Evolutionary conservation across 768 basidiomycete species (phyloP), one percentile per base, ranked within the genome.

Genomic region (Kwoniella sp.): DNA sequence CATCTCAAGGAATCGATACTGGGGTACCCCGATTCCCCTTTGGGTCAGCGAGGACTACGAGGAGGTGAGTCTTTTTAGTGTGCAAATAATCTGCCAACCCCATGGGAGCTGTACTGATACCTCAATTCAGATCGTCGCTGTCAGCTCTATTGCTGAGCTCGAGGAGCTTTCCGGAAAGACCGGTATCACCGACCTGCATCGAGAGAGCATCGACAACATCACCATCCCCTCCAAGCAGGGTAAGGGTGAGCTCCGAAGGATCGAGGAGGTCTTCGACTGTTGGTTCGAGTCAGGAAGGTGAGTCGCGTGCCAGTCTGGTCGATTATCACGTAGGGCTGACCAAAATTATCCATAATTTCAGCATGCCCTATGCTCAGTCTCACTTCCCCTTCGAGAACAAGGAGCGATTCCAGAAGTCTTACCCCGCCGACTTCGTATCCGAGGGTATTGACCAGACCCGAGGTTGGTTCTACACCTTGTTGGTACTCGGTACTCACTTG

Each of bases 261-360:
- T 97, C n/a, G 91, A 96, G 64, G 96, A 98, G 79, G 92, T 99
- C 37, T 98, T 99, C 77, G 96, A 99, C 77, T 99, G 96, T 76
- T 99, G 96, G 96, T 99, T 99, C 77, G 96, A 99, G 82, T 98
- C 95, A 3, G 96, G 96, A 82, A 92, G 90, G 92, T 92, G 68
- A 65, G 86, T 71, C 17, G 40, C 10, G 40, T 10, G 40, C 22
- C 47, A 30, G 25, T 25, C 30, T 21, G 59, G 10, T 21, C 33
- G 13, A 6, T 6, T 33, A 13, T 33, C 19, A 46, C 29, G 13
- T 29, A 24, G 29, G 25, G 27, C 19, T 17, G 37, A 44, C 15
- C 22, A 24, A 47, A 10, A 9, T 30, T 9, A 33, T 17, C 40
- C 26, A n/a, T 15, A 36, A 17, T 66, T 70, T 8, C 71, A 97